These are phyloP conservation scores for Geoglossum cookeanum DNA, from an alignment of 2,329 filamentous ascomycete species.

Conservation along the genomic window DNA sequence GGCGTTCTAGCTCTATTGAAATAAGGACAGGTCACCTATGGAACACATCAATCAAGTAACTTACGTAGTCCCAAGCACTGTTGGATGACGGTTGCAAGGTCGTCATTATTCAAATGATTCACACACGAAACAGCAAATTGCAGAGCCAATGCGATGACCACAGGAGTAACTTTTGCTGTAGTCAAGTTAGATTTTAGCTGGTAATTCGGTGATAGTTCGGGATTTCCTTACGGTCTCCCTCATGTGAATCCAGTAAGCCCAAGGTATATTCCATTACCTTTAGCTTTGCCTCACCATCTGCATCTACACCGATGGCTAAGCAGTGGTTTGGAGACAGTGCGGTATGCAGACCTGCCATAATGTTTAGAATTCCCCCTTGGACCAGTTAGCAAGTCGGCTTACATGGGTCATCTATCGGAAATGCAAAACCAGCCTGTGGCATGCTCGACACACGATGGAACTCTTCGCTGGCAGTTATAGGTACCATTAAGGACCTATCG, in stretches of 20 bases:
- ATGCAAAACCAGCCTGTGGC: constrained; percentile 60
- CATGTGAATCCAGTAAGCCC: constrained; percentile 12
- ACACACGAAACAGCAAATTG: constrained; percentile 30
- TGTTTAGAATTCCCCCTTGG: constrained; percentile 4
- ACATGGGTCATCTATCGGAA: constrained; percentile 46
- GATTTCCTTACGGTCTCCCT: constrained; percentile 7
- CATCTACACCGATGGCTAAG: constrained; percentile 24
- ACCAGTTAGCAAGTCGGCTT: constrained; percentile 13
- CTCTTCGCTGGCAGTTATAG: constrained; percentile 45
- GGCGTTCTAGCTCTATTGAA: constrained; percentile 34
- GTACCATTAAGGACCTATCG: constrained; percentile 53
- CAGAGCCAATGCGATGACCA: constrained; percentile 39
- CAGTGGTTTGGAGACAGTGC: constrained; percentile 29
- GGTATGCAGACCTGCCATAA: constrained; percentile 18
- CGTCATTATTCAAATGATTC: constrained; percentile 39
- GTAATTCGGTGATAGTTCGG: neutral
- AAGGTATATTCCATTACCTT: constrained; percentile 23
- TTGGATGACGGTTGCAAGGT: constrained; percentile 50
- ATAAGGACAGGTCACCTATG: neutral
- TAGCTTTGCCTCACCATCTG: constrained; percentile 24
- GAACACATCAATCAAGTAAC: neutral
- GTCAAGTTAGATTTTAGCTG: neutral
- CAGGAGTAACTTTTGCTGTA: neutral
- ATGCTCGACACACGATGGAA: constrained; percentile 48
- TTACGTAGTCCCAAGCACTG: constrained; percentile 16